Evolutionary conservation across 768 basidiomycete genomes (phyloP).

Genomic region (Lentinula guzmanii): DNA sequence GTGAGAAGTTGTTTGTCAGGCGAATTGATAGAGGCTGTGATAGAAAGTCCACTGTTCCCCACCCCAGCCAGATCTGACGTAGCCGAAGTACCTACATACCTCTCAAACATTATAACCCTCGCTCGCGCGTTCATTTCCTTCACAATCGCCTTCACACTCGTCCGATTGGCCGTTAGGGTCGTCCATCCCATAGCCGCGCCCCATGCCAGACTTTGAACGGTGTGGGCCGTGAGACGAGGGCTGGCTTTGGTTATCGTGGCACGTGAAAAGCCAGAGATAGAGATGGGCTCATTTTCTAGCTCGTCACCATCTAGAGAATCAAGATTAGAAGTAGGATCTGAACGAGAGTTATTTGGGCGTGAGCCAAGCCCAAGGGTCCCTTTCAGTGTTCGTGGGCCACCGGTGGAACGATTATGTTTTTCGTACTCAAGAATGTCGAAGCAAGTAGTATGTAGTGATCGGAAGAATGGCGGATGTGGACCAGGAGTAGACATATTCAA

Average conservation of each 20-base stretch:
- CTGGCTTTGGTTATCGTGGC: conserved; percentile 49
- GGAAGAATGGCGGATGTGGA: conserved; percentile 33
- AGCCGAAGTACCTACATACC: neutral
- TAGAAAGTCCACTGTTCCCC: conserved; percentile 12
- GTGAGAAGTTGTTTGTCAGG: conserved; percentile 10
- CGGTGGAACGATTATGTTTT: conserved; percentile 7
- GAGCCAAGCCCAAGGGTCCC: neutral
- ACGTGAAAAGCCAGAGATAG: conserved; percentile 31
- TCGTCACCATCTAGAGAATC: neutral
- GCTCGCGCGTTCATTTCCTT: conserved; percentile 49
- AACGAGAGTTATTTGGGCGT: neutral
- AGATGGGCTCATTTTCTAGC: neutral
- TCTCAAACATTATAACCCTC: conserved; percentile 19
- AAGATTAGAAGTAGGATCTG: neutral
- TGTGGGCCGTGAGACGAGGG: conserved; percentile 67
- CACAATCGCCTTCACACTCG: conserved; percentile 71
- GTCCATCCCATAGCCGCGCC: conserved; percentile 73
- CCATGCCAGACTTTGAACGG: conserved; percentile 64
- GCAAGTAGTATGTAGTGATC: conserved; percentile 46
- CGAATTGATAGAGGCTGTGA: too few species aligned
- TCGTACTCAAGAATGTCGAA: conserved; percentile 46
- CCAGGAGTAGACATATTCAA: neutral
- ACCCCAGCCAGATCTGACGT: neutral
- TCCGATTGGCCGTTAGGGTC: conserved; percentile 80
- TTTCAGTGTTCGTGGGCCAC: neutral